phyloP scores from a whole-genome alignment of 257 asterid genomes.

The Nicotiana sylvestris region DNA sequence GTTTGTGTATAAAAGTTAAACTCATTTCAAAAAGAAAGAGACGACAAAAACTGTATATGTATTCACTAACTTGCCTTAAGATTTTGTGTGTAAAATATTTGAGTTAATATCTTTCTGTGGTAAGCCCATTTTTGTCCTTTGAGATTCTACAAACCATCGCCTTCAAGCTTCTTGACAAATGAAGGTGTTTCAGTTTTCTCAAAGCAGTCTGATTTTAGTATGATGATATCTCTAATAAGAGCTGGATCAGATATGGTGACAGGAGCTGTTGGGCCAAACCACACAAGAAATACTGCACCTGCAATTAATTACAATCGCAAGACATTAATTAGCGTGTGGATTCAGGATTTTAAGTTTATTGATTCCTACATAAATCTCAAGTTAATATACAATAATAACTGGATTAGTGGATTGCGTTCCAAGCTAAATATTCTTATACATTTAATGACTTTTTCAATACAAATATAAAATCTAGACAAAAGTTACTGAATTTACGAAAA shows the following conservation, averaged over 20 bases:
- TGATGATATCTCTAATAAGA: conserved; percentile 63
- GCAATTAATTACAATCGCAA: conserved; percentile 2
- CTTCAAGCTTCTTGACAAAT: conserved; percentile 77
- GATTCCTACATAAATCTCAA: too few species aligned
- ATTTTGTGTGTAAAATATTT: conserved; percentile 73
- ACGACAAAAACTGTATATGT: neutral
- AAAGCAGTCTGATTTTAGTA: conserved; percentile 60
- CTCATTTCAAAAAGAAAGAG: neutral
- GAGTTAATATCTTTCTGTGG: conserved; percentile 77
- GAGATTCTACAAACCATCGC: conserved; percentile 75
- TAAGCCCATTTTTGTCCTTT: conserved; percentile 94
- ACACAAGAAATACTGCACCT: conserved; percentile 70
- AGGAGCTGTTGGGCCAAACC: conserved; percentile 87
- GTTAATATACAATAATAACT: too few species aligned
- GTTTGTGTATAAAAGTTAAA: neutral
- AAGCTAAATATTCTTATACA: too few species aligned
- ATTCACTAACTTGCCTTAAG: conserved; percentile 50
- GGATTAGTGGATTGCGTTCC: too few species aligned
- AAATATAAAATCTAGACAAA: too few species aligned
- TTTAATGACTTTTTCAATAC: too few species aligned
- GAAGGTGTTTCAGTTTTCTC: conserved; percentile 81
- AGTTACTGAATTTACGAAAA: too few species aligned
- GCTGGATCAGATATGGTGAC: conserved; percentile 71
- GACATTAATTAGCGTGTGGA: too few species aligned
- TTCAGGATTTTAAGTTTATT: too few species aligned